A percentile compares a stretch with the other conserved stretches of the same genome.
phyloP scores from a whole-genome alignment of 2,329 filamentous ascomycete species.

The Ploettnerulaceae sp. region DNA sequence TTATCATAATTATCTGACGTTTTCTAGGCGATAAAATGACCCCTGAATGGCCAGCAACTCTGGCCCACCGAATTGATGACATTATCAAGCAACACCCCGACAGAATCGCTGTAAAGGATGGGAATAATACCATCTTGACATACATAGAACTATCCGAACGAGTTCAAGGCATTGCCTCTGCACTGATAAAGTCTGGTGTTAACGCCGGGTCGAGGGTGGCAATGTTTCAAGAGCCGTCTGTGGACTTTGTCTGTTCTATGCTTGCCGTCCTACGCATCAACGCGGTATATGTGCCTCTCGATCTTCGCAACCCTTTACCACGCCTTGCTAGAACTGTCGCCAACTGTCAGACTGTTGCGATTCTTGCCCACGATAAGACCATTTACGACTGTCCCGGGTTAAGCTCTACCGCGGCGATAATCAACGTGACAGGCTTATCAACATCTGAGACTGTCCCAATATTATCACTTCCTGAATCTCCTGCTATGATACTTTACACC shows the following conservation, averaged over 20 bases:
- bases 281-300: constrained; percentile 35
- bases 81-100: constrained; percentile 9
- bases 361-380: constrained; percentile 29
- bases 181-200: constrained; percentile 4
- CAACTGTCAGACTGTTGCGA: constrained; percentile 27
- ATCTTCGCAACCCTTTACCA: constrained; percentile 26
- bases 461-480: background rate
- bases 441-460: background rate
- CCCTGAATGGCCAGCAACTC: constrained; percentile 21
- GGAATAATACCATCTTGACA: constrained; percentile 27
- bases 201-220: background rate
- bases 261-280: constrained; percentile 33
- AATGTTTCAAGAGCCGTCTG: constrained; percentile 12
- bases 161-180: constrained; percentile 34
- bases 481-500: constrained; percentile 15
- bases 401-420: constrained; percentile 10
- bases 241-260: constrained; percentile 31
- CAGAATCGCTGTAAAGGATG: constrained; percentile 14
- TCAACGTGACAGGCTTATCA: background rate
- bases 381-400: background rate
- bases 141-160: constrained; percentile 35
- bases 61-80: constrained; percentile 18
- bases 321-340: constrained; percentile 27
- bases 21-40: constrained; percentile 1
- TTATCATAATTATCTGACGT: background rate